Percentiles rank a stretch among this genome's conserved stretches.
These are phyloP conservation scores for Dothiorella sarmentorum DNA, from an alignment of 2,329 filamentous ascomycete species.

Conservation along the genomic window DNA sequence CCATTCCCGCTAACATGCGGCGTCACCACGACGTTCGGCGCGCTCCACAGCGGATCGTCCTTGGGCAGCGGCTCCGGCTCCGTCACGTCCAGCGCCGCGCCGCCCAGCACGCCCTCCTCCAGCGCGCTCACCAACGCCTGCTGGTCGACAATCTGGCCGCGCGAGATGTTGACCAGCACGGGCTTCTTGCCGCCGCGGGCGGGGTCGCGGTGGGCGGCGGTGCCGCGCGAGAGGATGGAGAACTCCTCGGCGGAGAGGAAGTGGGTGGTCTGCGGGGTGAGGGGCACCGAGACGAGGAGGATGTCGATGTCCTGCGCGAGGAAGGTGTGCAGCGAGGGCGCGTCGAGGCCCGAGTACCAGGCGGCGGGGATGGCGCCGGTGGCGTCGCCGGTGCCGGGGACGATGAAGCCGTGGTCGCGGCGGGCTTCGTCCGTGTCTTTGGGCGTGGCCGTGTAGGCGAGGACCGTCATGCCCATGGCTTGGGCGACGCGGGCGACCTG, in stretches of 20 bases:
- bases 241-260: constrained; percentile 56
- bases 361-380: constrained; percentile 53
- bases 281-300: constrained; percentile 54
- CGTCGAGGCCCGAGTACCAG: constrained; percentile 57
- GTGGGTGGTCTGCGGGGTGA: constrained; percentile 54
- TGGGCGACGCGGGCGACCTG: constrained; percentile 55
- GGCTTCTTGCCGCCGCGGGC: constrained; percentile 33
- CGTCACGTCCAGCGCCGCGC: constrained; percentile 74
- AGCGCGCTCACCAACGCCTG: constrained; percentile 62
- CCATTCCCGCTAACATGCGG: constrained; percentile 61
- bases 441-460: constrained; percentile 71
- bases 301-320: constrained; percentile 55
- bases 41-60: constrained; percentile 65
- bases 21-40: constrained; percentile 66
- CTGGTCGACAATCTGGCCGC: constrained; percentile 62
- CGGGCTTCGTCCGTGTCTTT: constrained; percentile 64
- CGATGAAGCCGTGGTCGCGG: constrained; percentile 62
- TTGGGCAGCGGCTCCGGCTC: constrained; percentile 73
- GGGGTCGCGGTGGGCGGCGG: not conserved
- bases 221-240: constrained; percentile 46
- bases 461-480: constrained; percentile 67
- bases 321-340: constrained; percentile 52
- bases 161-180: constrained; percentile 68
- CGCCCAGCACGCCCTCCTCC: constrained; percentile 53
- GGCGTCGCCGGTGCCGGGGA: constrained; percentile 62